A percentile compares a stretch with the other conserved stretches of the same genome.
phyloP scores from a whole-genome alignment of 2,329 filamentous ascomycete genomes.

The Colletotrichum destructivum region DNA sequence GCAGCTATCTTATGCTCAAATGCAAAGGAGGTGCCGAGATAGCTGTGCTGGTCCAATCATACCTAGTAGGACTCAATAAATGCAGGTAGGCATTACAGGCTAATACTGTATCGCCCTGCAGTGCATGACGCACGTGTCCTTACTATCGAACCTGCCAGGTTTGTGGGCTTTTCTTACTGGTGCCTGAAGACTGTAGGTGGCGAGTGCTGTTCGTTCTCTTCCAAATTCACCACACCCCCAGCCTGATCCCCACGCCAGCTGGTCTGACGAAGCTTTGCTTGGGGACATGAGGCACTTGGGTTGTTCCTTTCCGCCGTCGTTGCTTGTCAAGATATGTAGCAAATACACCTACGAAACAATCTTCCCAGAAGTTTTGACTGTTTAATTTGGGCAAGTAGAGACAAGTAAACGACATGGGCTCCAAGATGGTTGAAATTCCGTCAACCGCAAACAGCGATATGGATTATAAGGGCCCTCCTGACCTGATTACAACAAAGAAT shows the following conservation, averaged over 20 bases:
- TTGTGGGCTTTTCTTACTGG: neutral
- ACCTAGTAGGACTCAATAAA: too few species aligned
- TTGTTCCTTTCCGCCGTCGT: too few species aligned
- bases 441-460: neutral
- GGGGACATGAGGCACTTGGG: too few species aligned
- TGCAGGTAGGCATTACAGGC: too few species aligned
- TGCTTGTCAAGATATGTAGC: neutral
- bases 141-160: neutral
- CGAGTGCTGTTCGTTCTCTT: neutral
- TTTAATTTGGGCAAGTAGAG: too few species aligned
- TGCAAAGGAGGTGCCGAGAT: neutral
- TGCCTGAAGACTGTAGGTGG: neutral
- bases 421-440: neutral
- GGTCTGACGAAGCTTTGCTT: too few species aligned
- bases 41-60: too few species aligned
- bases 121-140: too few species aligned
- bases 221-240: neutral
- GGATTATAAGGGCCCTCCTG: neutral
- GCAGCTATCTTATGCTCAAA: neutral
- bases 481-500: neutral
- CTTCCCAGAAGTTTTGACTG: too few species aligned
- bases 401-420: too few species aligned
- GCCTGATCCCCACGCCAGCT: neutral
- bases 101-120: too few species aligned
- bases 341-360: neutral